Percentiles rank a stretch among this genome's conserved stretches.
These are phyloP conservation scores for Phytophthora hybrid DNA, from an alignment of 352 stramenopile genomes.

Conservation along the genomic window DNA sequence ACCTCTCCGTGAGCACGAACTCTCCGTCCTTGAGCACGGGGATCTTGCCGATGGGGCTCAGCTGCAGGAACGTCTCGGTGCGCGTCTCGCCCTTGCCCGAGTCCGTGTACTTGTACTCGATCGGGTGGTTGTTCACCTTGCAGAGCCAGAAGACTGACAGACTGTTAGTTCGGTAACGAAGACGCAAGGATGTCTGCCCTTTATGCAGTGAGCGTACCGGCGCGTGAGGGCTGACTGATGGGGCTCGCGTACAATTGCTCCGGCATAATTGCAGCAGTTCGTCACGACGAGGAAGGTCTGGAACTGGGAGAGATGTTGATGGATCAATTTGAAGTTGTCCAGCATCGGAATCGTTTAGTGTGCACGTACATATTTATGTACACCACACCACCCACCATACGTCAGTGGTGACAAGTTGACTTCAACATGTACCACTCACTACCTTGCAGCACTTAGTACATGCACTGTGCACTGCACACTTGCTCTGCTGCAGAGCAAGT, in stretches of 20 bases:
- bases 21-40: constrained; percentile 74
- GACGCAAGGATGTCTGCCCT: not conserved
- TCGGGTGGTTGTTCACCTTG: constrained; percentile 70
- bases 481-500: not conserved
- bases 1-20: constrained; percentile 77
- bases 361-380: not conserved
- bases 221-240: constrained; percentile 73
- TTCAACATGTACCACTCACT: constrained; percentile 16
- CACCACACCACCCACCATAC: not conserved
- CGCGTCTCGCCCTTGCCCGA: constrained; percentile 58
- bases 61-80: constrained; percentile 56
- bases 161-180: not conserved
- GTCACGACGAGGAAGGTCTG: not conserved
- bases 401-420: not conserved
- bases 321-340: constrained; percentile 36
- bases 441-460: too few relatives aligned
- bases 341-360: not conserved
- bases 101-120: constrained; percentile 70
- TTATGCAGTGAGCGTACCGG: constrained; percentile 34
- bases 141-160: constrained; percentile 71
- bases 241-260: constrained; percentile 66
- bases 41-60: constrained; percentile 77
- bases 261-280: constrained; percentile 28
- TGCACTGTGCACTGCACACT: not conserved
- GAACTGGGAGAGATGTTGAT: constrained; percentile 32